A percentile compares a stretch with the other conserved stretches of the same genome.
Conservation (phyloP, 805 yeast species). For the Candida succiphila region DNA sequence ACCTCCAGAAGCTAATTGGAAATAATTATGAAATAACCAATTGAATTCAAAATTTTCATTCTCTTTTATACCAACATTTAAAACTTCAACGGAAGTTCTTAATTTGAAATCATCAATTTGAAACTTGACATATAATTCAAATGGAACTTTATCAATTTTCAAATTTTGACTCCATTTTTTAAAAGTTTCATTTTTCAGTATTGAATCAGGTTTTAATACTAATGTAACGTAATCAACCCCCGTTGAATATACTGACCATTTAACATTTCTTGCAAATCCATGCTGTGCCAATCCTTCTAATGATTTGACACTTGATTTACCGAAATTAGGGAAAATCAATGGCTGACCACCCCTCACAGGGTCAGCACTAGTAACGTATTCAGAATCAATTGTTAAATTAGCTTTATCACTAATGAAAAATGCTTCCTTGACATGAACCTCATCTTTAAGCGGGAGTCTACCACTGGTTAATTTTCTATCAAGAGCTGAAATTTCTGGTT, state of each 20-base stretch:
- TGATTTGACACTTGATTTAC: constrained; percentile 9
- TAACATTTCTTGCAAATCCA: constrained; percentile 12
- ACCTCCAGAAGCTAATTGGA: constrained; percentile 5
- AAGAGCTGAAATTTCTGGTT: not conserved
- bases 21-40: constrained; percentile 12
- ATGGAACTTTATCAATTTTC: constrained; percentile 5
- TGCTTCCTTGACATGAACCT: not conserved
- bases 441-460: not conserved
- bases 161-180: constrained; percentile 7
- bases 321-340: constrained; percentile 12
- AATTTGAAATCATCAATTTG: constrained; percentile 4
- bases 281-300: constrained; percentile 9
- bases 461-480: not conserved
- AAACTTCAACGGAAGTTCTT: constrained; percentile 3
- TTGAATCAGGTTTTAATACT: constrained; percentile 3
- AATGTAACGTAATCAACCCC: constrained; percentile 9
- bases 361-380: not conserved
- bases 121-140: constrained; percentile 6
- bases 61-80: constrained; percentile 3
- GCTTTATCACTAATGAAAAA: not conserved
- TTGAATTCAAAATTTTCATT: constrained; percentile 8
- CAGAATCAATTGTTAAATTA: no score
- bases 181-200: constrained; percentile 3
- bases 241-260: constrained; percentile 8
- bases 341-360: constrained; percentile 15